Percentiles rank a stretch among this genome's conserved stretches.
phyloP scores from a whole-genome alignment of 108 stramenopile species.

The Conticribra weissflogii region DNA sequence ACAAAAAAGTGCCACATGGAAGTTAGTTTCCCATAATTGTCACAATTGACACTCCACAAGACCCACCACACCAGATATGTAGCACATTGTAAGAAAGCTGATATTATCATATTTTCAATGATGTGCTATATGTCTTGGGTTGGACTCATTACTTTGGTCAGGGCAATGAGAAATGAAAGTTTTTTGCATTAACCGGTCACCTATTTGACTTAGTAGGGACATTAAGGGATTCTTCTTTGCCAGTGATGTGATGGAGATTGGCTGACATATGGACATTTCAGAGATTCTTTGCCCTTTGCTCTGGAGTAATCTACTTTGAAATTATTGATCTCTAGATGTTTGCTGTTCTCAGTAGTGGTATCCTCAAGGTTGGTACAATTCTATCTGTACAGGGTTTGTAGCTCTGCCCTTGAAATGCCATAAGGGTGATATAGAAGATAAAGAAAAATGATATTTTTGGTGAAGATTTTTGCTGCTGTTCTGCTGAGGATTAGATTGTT shows the following conservation, averaged over 20 bases:
- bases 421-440: not conserved
- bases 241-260: not conserved
- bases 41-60: too few relatives aligned
- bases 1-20: too few relatives aligned
- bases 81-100: too few relatives aligned
- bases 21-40: too few relatives aligned
- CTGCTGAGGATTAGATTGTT: not conserved
- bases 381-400: not conserved
- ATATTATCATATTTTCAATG: too few relatives aligned
- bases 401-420: not conserved
- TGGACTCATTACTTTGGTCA: too few relatives aligned
- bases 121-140: too few relatives aligned
- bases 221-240: not conserved
- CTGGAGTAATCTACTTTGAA: not conserved
- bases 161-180: too few relatives aligned
- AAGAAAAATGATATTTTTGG: not conserved
- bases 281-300: not conserved
- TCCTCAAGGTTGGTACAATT: not conserved
- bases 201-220: too few relatives aligned
- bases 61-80: too few relatives aligned
- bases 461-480: not conserved
- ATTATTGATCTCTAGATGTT: not conserved
- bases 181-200: too few relatives aligned
- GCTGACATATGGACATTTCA: not conserved
- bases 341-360: not conserved